phyloP scores from a whole-genome alignment of 2,329 filamentous ascomycete species.

The Sphaerostilbella broomeana region DNA sequence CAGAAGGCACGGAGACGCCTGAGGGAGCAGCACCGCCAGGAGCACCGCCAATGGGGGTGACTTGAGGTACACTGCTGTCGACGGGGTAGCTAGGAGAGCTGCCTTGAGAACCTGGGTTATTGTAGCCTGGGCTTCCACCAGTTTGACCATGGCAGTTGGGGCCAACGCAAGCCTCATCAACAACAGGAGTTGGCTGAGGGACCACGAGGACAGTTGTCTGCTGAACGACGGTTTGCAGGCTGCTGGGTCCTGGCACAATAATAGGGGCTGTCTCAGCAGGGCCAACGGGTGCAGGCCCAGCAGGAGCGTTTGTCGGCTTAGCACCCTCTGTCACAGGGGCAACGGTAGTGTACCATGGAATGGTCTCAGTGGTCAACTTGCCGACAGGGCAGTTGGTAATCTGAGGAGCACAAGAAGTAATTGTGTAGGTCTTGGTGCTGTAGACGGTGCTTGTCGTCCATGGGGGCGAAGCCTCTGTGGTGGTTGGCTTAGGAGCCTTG shows the following conservation, averaged over 20 bases:
- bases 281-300: slow-evolving; percentile 4
- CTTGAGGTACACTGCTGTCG: slow-evolving; percentile 1
- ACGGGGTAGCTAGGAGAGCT: slow-evolving; percentile 16
- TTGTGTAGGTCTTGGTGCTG: slow-evolving; percentile 46
- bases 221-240: no score
- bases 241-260: no score
- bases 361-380: slow-evolving; percentile 27
- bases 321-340: slow-evolving; percentile 29
- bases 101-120: slow-evolving; percentile 21
- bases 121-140: slow-evolving; percentile 20
- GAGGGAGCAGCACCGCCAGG: slow-evolving; percentile 11
- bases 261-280: no score
- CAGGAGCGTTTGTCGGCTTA: slow-evolving; percentile 11
- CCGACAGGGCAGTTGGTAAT: slow-evolving; percentile 43
- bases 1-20: slow-evolving; percentile 18
- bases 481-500: slow-evolving; percentile 13
- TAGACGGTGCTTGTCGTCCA: slow-evolving; percentile 38
- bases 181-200: slow-evolving; percentile 8
- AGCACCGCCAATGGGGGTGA: slow-evolving; percentile 6
- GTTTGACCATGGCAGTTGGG: slow-evolving; percentile 13
- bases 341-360: slow-evolving; percentile 31
- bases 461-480: slow-evolving; percentile 8
- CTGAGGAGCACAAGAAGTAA: slow-evolving; percentile 47
- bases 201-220: slow-evolving; percentile 10
- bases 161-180: slow-evolving; percentile 12